A percentile compares a stretch with the other conserved stretches of the same genome.
phyloP scores from a whole-genome alignment of 345 rosid species.

The Lepidium sativum region DNA sequence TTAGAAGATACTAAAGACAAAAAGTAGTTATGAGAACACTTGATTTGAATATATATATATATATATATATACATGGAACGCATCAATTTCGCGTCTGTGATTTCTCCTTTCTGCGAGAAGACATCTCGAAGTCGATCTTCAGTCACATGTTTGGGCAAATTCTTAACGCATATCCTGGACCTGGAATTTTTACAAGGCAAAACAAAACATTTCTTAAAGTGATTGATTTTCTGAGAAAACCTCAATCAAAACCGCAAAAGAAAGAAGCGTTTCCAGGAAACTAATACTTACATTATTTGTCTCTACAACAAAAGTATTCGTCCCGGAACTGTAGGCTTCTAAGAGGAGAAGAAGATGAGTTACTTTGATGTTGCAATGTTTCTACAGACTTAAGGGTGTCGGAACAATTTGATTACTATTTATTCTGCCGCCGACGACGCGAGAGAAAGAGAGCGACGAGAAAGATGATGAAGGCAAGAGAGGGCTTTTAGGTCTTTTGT shows the following conservation, averaged over 20 bases:
- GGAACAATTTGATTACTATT: neutral
- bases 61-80: constrained; percentile 56
- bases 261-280: neutral
- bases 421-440: constrained; percentile 8
- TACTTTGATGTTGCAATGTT: neutral
- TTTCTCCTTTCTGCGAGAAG: constrained; percentile 77
- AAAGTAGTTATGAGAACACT: neutral
- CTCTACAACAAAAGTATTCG: neutral
- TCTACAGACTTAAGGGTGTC: neutral
- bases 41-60: neutral
- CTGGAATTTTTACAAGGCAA: constrained; percentile 32
- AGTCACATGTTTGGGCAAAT: constrained; percentile 53
- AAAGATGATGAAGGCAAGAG: neutral
- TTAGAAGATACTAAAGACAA: neutral
- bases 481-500: constrained; percentile 13
- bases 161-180: constrained; percentile 87
- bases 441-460: too few relatives aligned
- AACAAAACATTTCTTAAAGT: neutral
- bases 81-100: constrained; percentile 69
- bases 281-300: constrained; percentile 19
- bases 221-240: neutral
- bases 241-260: neutral
- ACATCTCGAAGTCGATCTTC: constrained; percentile 61
- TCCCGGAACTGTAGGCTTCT: neutral
- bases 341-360: neutral